Base-by-base conservation (phyloP, 306 rosid genomes). In the Ormosia semicastrata region DNA sequence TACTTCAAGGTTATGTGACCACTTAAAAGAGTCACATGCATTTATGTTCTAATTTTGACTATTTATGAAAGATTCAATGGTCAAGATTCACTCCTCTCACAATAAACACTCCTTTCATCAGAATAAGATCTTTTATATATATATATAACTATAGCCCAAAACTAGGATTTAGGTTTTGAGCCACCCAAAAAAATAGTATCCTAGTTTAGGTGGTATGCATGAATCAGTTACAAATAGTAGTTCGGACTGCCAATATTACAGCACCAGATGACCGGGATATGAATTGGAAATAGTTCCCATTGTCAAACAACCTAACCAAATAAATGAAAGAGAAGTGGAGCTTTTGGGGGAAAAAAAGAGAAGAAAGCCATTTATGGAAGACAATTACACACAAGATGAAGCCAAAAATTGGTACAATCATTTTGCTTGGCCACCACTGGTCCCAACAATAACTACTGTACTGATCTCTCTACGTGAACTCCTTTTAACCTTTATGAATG, bases 391-490 rank as follows among this genome's bases (percentile, higher is more conserved):
- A 68, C 17, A 44, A 66, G 52, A 29, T 80, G 80, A 76, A 44
- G 60, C 80, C 83, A 80, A 85, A 75, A 56, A 49, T 41, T 68
- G 57, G 82, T 69, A 75, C 87, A 62, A 70, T 59, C 52, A 3
- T 52, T 63, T 54, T 58, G 39, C 66, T 69, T 76, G 80, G 82
- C 80, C 80, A 85, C 84, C 76, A 75, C 70, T 79, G 87, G 89
- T 85, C 89, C 87, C 92, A 87, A 80, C 84, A 70, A 37, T 33
- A 73, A 66, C 87, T 84, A 81, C 60, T 59, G 15, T 53, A 50
- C n/a, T 12, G 14, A 52, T 59, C 71, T 66, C 37, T 54, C 52
- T 63, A 54, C 7, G 46, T 56, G 82, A 84, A 66, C 86, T 37
- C 66, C 30, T 71, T 64, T 82, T 71, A 73, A 81, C 71, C 86